Base-by-base conservation (phyloP, 169 alveolate species). In the Cryptosporidium tyzzeri region DNA sequence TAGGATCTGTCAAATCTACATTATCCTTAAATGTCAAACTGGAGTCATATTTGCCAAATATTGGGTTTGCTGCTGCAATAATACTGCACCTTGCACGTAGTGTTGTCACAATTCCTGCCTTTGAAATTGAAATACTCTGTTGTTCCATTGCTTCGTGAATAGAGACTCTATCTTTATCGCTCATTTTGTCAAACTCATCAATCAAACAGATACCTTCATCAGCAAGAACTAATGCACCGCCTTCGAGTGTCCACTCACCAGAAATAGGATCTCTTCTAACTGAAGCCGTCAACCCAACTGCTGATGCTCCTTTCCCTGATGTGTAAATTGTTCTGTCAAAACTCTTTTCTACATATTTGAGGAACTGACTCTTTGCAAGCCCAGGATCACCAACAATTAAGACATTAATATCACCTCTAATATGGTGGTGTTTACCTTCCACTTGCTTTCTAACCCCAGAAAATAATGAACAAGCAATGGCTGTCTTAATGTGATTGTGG, bases 81-180 rank as follows among this genome's bases (percentile, higher is more conserved):
- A 99, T 99, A 48, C 99, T 95, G 92, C 99, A 98, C 87, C 99
- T 95, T 1, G 99, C 99, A 92, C 98, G 95, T 62, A 99, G 95
- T 14, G 99, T 95, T 29, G 99, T 96, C 16, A 98, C 99, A 26
- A 98, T 97, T 51, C 99, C 98, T 73, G 99, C 99, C 92, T 98
- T 99, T 23, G 99, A 96, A 75, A 99, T 98, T 41, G 99, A 98
- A 69, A 99, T 98, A 86, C 99, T 94, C 93, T 99, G 99, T 93
- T 99, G 99, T 93, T 99, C 99, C 99, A 99, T 99, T 14, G 99
- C 99, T 94, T 99, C 99, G 92, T 99, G 99, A 29, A 99, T 98
- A 65, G 99, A 96, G 31, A 99, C 99, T 62, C 99, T 93, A 91
- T 99, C 99, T 85, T 97, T 97, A 89, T 98, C 99, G 70, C 98